These are phyloP conservation scores for Pythium sp. DNA, from an alignment of 352 stramenopile genomes.

Conservation along the genomic window DNA sequence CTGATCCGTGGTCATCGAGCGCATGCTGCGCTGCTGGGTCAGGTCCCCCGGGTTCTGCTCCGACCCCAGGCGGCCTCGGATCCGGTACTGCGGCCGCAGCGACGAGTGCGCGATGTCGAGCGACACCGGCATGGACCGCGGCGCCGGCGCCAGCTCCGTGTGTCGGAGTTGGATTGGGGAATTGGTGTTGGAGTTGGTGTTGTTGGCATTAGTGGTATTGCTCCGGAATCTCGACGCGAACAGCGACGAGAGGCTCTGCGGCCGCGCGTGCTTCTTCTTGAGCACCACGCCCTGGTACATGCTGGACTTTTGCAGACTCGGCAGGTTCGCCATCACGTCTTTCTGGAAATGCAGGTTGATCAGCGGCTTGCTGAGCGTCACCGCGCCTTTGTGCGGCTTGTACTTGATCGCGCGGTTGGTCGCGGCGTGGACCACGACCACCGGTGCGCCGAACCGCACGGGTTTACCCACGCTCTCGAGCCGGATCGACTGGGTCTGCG, in stretches of 20 bases:
- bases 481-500: slow-evolving; percentile 41
- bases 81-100: slow-evolving; percentile 7
- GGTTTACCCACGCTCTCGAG: slow-evolving; percentile 54
- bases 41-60: slow-evolving; percentile 9
- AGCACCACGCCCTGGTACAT: slow-evolving; percentile 20
- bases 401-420: slow-evolving; percentile 63
- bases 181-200: neutral
- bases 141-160: slow-evolving; percentile 10
- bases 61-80: slow-evolving; percentile 1
- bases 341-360: slow-evolving; percentile 65
- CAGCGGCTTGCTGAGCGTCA: slow-evolving; percentile 65
- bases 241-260: slow-evolving; percentile 13
- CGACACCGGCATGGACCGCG: slow-evolving; percentile 13
- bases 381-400: slow-evolving; percentile 48
- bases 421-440: slow-evolving; percentile 64
- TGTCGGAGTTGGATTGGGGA: slow-evolving; percentile 9
- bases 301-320: slow-evolving; percentile 43
- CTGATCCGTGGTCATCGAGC: slow-evolving; percentile 4
- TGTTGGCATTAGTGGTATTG: neutral
- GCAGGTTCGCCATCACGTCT: slow-evolving; percentile 47
- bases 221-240: slow-evolving; percentile 14
- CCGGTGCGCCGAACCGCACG: slow-evolving; percentile 47
- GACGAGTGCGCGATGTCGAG: slow-evolving; percentile 17
- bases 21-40: neutral
- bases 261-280: slow-evolving; percentile 9